Base-by-base conservation (phyloP, 768 basidiomycete genomes). In the Leccinellum albellum region DNA sequence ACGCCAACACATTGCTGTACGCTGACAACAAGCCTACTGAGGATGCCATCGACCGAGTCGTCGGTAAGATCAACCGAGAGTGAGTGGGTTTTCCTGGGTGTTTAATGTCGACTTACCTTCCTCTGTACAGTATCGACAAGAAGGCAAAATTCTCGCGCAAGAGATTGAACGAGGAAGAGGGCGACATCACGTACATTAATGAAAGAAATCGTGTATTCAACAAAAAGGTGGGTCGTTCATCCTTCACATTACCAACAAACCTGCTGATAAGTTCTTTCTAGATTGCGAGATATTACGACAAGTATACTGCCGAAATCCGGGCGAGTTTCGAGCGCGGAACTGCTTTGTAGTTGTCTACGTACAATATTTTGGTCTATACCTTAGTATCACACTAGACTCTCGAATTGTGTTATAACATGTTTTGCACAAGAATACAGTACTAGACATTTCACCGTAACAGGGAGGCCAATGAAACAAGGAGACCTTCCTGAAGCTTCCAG, bases 181-280 rank as follows among this genome's bases (percentile, higher is more conserved):
- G 91, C 53, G 95, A 98, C 64, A 91, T 99, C 72, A 98, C 94
- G 6, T 99, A 98, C 71, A 99, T 99, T 82, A 99, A 99, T 79
- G 93, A 98, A 74, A 88, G 89, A 73, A 95, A 98, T 74, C 84
- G 93, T 61, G 94, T 97, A 48, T 98, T 97, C 82, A 97, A 98
- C 83, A 94, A 94, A 77, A 97, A 96, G 88, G 91, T 87, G 26
- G 17, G 72, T 29, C 46, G 31, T 44, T 35, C 40, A 51, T 12
- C 48, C 51, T 33, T 47, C 3, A 17, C 8, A 23, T 26, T 20
- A 21, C 12, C 2, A 20, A 20, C 12, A 20, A 20, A 59, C 35
- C 47, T 20, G 53, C 42, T 52, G 5, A 55, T 24, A 20, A 46
- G 17, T 59, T 51, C 12, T 6, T 21, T 28, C 15, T 64, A 94